Evolutionary conservation across 2,329 filamentous ascomycete species (phyloP).

Genomic region (Trichoderma guizhouense): DNA sequence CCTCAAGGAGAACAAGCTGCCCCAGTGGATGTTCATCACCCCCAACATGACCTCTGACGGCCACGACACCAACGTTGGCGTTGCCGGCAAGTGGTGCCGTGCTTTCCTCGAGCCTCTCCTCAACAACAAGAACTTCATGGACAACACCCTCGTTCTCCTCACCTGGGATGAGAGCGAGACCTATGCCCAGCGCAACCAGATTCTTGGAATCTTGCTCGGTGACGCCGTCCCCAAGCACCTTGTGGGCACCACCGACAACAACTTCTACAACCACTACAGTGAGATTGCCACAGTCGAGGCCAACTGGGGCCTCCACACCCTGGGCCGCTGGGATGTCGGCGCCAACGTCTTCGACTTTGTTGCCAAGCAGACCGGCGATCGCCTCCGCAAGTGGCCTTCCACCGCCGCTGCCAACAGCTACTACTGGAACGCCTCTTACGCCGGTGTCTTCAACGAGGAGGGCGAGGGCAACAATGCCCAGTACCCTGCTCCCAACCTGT

Average conservation of each 20-base stretch:
- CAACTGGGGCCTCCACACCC: slow-evolving; percentile 67
- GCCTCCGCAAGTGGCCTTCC: slow-evolving; percentile 37
- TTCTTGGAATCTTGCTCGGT: slow-evolving; percentile 70
- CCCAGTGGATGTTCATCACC: slow-evolving; percentile 70
- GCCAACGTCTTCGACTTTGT: slow-evolving; percentile 67
- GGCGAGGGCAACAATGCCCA: slow-evolving; percentile 28
- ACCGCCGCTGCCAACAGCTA: slow-evolving; percentile 36
- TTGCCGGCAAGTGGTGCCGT: slow-evolving; percentile 65
- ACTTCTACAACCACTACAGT: slow-evolving; percentile 72
- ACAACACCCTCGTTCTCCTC: slow-evolving; percentile 70
- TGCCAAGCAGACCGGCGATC: slow-evolving; percentile 58
- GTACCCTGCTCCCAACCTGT: slow-evolving; percentile 42
- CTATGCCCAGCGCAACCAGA: slow-evolving; percentile 63
- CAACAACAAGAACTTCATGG: slow-evolving; percentile 66
- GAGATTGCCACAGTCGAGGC: slow-evolving; percentile 63
- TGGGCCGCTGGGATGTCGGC: slow-evolving; percentile 69
- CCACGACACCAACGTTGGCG: slow-evolving; percentile 69
- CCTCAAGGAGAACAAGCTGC: slow-evolving; percentile 58
- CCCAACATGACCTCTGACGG: slow-evolving; percentile 75
- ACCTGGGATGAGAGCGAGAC: slow-evolving; percentile 78
- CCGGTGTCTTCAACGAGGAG: slow-evolving; percentile 43
- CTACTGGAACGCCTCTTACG: slow-evolving; percentile 54
- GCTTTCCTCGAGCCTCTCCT: slow-evolving; percentile 69
- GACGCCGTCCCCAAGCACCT: slow-evolving; percentile 66
- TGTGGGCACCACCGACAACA: slow-evolving; percentile 63